Base-by-base conservation (phyloP, 257 asterid genomes). In the Paraleonurus japonicus region DNA sequence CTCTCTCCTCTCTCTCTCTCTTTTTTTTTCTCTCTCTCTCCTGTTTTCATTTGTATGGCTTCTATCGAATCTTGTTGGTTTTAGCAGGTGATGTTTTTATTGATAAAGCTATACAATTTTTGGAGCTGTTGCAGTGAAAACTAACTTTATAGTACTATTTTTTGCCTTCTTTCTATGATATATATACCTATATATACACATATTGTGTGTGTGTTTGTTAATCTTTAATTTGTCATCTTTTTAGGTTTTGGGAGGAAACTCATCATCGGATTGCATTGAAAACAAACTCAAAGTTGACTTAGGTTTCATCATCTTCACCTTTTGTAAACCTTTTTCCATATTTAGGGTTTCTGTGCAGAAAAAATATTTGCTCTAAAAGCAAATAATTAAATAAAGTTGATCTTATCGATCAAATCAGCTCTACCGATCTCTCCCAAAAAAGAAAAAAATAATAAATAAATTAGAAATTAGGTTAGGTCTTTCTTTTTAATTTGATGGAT, bases 11-110 rank as follows among this genome's bases (percentile, higher is more conserved):
- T n/a, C n/a, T n/a, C n/a, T 73, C 19, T 65, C 80, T 69, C 81
- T 70, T 81, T 19, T 80, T 76, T 63, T 81, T 75, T 53, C 80
- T 73, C 62, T 81, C 78, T 64, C 65, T 70, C 76, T 65, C 65
- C 75, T 83, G 81, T 83, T 83, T 75, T 76, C 79, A 78, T 82
- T 65, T 84, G 83, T 84, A 77, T 89, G 93, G 91, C 87, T 78
- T 86, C 73, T 82, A 74, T 71, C 81, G 82, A 80, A 78, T 78
- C 83, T 81, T 80, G 81, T 71, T 76, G 81, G 78, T 81, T 79
- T 74, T 70, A 78, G 85, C 84, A 83, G 84, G 82, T 81, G 77
- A 79, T 78, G 85, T 81, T 83, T 83, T 67, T 78, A 76, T 85
- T 85, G 82, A 74, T 72, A 74, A 83, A 67, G 80, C 81, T 80